Evolutionary conservation across 1,284 basidiomycete genomes (phyloP), one percentile per base, ranked within the genome.

Genomic region (Trichosporon ovoides): DNA sequence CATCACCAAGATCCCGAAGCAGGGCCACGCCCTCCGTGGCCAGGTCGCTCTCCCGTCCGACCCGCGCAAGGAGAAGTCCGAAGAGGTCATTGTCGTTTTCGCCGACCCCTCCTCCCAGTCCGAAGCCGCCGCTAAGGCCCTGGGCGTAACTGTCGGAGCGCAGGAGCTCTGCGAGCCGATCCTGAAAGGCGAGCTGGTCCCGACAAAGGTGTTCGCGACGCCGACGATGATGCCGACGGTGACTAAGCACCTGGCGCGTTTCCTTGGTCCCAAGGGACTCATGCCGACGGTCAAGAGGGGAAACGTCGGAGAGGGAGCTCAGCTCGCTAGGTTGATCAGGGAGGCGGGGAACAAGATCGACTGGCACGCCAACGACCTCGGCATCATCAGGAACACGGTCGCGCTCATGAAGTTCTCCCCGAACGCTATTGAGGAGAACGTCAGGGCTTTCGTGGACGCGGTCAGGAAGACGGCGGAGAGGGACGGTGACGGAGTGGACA

Each of bases 211-310:
- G 65, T 82, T 98, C 22, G 88, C 87, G 54, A 92, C 91, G 0
- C 85, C 89, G 4, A 82, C 84, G 16, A 83, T 97, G 68, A 84
- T 96, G 58, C 83, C 85, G 28, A 78, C 84, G 33, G 89, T 98
- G 61, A 86, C 88, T 22, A 85, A 87, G 13, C 84, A 84, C 66
- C 82, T 98, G 7, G 94, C 93, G 34, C 86, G 94, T 66, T 84
- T 91, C 60, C 82, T 98, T 22, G 96, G 95, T 71, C 94, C 92
- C 40, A 86, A 91, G 61, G 94, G 94, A 62, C 78, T 98, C 55
- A 98, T 98, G 92, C 95, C 95, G 14, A 90, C 89, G 9, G 88
- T 88, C 62, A 87, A 94, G 76, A 84, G 95, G 64, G 95, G 95
- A 3, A 96, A 94, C 0, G 95, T 98, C 9, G 90, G 89, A 0